phyloP scores from a whole-genome alignment of 108 stramenopile genomes.

The Conticribra weissflogii region DNA sequence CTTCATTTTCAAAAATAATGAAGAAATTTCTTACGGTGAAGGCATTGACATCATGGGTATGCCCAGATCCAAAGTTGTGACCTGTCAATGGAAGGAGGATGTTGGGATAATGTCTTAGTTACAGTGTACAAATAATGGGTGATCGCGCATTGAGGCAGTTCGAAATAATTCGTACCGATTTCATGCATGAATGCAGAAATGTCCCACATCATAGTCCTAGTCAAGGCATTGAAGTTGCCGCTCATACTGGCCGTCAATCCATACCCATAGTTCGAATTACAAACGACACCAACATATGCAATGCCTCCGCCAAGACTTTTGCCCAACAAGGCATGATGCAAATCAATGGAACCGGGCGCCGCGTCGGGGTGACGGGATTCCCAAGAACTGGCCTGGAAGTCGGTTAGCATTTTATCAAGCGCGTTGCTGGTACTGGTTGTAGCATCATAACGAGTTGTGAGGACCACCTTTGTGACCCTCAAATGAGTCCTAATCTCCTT shows the following conservation, averaged over 20 bases:
- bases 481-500: constrained; percentile 39
- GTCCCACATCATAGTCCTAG: constrained; percentile 20
- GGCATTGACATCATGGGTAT: not conserved
- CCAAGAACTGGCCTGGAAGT: constrained; percentile 19
- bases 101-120: not conserved
- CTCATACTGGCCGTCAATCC: constrained; percentile 26
- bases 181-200: constrained; percentile 33
- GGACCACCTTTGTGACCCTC: constrained; percentile 15
- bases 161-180: constrained; percentile 19
- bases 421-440: constrained; percentile 9
- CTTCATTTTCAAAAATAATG: not conserved
- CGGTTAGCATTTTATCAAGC: constrained; percentile 12
- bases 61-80: not conserved
- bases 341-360: too few species aligned
- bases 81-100: not conserved
- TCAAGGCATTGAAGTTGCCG: constrained; percentile 6
- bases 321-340: constrained; percentile 37
- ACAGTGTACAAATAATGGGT: not conserved
- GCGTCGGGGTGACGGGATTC: not conserved
- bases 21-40: not conserved
- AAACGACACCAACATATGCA: constrained; percentile 30
- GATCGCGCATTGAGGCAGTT: not conserved
- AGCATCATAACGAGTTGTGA: constrained; percentile 1
- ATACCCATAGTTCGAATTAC: constrained; percentile 30
- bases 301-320: constrained; percentile 32